Base-by-base conservation (phyloP, 176 grass and related monocot genomes). In the Tillandsia fasciculata region DNA sequence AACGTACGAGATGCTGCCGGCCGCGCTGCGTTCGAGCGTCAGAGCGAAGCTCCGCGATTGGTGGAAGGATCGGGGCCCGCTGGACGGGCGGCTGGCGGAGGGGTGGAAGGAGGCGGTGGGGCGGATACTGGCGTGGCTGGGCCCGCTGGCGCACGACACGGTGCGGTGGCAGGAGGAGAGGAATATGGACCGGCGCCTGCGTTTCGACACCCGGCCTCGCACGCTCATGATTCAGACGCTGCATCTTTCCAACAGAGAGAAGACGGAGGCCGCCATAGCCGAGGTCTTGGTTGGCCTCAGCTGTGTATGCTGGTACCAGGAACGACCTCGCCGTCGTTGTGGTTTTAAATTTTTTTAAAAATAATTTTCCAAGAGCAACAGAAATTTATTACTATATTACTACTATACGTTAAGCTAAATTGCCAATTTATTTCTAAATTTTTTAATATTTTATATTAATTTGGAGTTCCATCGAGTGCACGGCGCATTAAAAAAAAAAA, bases 221-320 rank as follows among this genome's bases (percentile, higher is more conserved):
- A 72, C 63, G 42, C 80, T 86, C 67, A 81, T 80, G 77, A 74
- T 93, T 24, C 90, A 99, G 75, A 99, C 90, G 26, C 85, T 99
- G 72, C 87, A 86, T 70, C 76, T 86, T 71, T 81, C 94, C 27
- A 83, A 99, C 79, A 77, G 76, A 70, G 87, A 83, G 13, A 99
- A 99, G 77, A 81, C 90, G 10, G 94, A 93, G 70, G 90, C 90
- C 5, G 90, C 94, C 27, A 87, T 99, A 65, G 90, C 84, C 1
- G 94, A 99, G 79, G 90, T 99, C 65, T 85, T 99, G 51, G 90
- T 99, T n/a, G 89, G 82, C 47, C 82, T 99, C 12, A 99, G 87
- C 77, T 99, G 94, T 71, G 74, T 90, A 63, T 86, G 84, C 74
- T 90, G 94, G 90, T 99, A 99, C 76, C 86, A 90, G 73, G 90